Percentiles rank a stretch among this genome's conserved stretches.
Evolutionary conservation across 257 asterid species (phyloP).

Genomic region (Forsythia viridissima): DNA sequence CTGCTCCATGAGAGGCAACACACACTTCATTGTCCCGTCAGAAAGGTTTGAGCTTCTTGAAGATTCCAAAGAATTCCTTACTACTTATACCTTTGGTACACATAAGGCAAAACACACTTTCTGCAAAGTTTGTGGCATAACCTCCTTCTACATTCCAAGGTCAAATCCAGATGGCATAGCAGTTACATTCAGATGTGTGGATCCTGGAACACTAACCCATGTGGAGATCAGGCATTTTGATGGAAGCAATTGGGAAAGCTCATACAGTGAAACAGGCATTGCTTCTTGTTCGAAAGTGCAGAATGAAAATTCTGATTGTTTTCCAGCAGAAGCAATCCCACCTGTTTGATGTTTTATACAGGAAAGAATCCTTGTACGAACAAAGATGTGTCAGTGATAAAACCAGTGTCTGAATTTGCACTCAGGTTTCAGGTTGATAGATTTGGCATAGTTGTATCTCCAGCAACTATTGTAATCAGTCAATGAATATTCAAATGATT

Average conservation of each 20-base stretch:
- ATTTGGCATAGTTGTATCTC: background rate
- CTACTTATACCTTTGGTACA: conserved; percentile 81
- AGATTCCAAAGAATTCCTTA: conserved; percentile 61
- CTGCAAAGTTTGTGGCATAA: conserved; percentile 86
- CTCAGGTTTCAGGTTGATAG: too few relatives aligned
- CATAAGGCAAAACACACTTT: conserved; percentile 81
- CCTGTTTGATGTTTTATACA: background rate
- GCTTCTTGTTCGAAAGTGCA: conserved; percentile 46
- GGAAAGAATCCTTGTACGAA: background rate
- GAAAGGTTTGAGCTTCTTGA: conserved; percentile 62
- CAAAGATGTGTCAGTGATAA: too few relatives aligned
- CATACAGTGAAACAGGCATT: conserved; percentile 43
- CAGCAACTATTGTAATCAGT: background rate
- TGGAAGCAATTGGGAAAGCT: conserved; percentile 77
- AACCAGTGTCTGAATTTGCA: too few relatives aligned
- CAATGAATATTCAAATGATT: background rate
- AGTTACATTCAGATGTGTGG: conserved; percentile 57
- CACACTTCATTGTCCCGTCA: conserved; percentile 71
- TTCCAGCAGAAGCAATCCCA: background rate
- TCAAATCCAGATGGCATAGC: conserved; percentile 81
- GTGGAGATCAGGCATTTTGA: conserved; percentile 65
- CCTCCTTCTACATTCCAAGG: conserved; percentile 81
- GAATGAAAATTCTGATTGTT: conserved; percentile 25
- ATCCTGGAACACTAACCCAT: conserved; percentile 67
- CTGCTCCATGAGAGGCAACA: conserved; percentile 85